These are phyloP conservation scores for Macrolepiota albuminosa DNA, from an alignment of 768 basidiomycete genomes.

Conservation along the genomic window DNA sequence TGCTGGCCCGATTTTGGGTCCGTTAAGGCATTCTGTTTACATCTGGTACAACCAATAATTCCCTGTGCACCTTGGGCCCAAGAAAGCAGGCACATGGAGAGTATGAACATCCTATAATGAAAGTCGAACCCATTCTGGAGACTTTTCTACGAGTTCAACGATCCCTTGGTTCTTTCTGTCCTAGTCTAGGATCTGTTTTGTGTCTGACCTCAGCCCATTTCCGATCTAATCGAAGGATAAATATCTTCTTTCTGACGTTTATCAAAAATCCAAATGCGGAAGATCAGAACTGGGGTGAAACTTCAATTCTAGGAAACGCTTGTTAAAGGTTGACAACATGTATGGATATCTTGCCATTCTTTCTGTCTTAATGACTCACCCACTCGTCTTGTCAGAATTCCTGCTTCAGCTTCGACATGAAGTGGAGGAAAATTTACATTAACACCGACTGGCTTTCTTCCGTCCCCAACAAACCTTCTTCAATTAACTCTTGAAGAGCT, in stretches of 20 bases:
- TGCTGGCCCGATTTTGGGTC: no score
- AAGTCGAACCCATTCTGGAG: not conserved
- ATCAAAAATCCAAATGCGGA: not conserved
- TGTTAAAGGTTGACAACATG: not conserved
- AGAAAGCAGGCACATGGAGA: no score
- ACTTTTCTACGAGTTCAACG: not conserved
- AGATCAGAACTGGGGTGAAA: not conserved
- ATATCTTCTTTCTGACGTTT: not conserved
- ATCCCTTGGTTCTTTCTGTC: not conserved
- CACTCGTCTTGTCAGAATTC: not conserved
- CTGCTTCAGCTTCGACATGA: not conserved
- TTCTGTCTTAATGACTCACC: not conserved
- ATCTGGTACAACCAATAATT: not conserved
- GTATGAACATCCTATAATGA: not conserved
- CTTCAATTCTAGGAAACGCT: not conserved
- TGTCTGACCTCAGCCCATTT: not conserved
- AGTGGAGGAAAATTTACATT: not conserved
- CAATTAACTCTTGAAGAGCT: not conserved
- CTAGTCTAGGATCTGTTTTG: not conserved
- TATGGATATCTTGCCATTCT: not conserved
- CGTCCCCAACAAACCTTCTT: not conserved
- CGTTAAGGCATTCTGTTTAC: no score
- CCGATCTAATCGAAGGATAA: no score
- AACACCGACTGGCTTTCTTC: not conserved
- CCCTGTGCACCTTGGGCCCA: not conserved